Evolutionary conservation across 768 basidiomycete genomes (phyloP), one percentile per base, ranked within the genome.

Genomic region (Phylloporus scabripes): DNA sequence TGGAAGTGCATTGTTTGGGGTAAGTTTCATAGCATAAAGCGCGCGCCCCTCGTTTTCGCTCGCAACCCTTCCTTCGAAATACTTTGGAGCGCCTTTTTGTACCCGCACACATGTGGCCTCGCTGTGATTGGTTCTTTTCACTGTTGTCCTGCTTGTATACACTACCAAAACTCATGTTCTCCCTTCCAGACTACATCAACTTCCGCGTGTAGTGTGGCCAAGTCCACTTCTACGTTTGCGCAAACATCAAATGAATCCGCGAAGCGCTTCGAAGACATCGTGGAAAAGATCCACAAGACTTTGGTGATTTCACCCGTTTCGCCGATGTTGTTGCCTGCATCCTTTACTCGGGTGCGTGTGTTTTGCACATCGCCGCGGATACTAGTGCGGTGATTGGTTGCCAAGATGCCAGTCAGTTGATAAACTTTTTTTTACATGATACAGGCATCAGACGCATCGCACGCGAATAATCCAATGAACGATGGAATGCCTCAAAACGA

Each of bases 201-300:
- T 28, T 42, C 50, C 29, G 40, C 40, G 46, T 45, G 51, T 20
- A 21, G 37, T 31, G 44, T 44, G 4, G 39, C 39, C 44, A 57
- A 32, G 24, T 45, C 60, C 28, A 57, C 60, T n/a, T 31, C 44
- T 23, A 47, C 48, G 24, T 29, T 23, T 17, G 44, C 40, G 28
- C 38, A 36, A 20, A 29, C 28, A 36, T 49, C 54, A 45, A 42
- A 45, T 40, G 26, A 47, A 42, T 53, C 61, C 15, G 17, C 46
- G 31, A 50, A 59, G 50, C 69, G 65, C 29, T 83, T 86, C 59
- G 65, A 70, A 28, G 77, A 78, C 17, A 67, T 87, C 14, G 72
- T 85, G 21, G 66, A 74, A n/a, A 79, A 74, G 51, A 88, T 91
- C 45, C 85, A 89, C 59, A 74, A 76, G 46, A 75, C 78, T 17